These are phyloP conservation scores for Amaranthus tricolor DNA, from an alignment of 179 eudicot genomes.

Conservation along the genomic window DNA sequence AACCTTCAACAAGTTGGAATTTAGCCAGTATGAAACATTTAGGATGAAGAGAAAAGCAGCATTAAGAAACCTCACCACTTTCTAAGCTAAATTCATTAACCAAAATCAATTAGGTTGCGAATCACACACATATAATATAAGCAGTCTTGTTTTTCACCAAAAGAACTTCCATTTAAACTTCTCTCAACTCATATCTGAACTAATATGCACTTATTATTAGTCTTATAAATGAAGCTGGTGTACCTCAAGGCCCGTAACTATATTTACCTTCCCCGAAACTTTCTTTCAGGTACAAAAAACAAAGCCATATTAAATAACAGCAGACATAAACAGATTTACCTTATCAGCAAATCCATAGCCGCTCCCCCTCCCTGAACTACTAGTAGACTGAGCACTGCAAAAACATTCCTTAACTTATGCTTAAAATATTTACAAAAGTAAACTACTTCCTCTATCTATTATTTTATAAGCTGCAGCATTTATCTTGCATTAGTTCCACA, in stretches of 20 bases:
- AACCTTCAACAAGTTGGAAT: too few relatives aligned
- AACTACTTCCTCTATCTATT: background rate
- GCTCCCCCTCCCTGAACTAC: constrained; percentile 65
- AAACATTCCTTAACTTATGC: background rate
- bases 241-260: background rate
- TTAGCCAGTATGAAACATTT: too few relatives aligned
- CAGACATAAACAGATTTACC: constrained; percentile 37
- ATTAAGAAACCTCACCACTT: too few relatives aligned
- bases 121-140: background rate
- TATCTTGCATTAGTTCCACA: too few relatives aligned
- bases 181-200: too few relatives aligned
- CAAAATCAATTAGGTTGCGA: background rate
- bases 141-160: background rate
- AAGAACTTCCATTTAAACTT: background rate
- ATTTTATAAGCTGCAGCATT: too few relatives aligned
- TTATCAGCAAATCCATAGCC: constrained; percentile 98
- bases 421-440: background rate
- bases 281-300: background rate
- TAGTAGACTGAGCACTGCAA: constrained; percentile 54
- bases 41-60: too few relatives aligned
- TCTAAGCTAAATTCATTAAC: background rate
- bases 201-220: background rate
- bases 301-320: constrained; percentile 8
- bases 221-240: background rate
- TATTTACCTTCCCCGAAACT: background rate